Evolutionary conservation across 1,284 basidiomycete species (phyloP).

Genomic region (Leccinum angustisporum): DNA sequence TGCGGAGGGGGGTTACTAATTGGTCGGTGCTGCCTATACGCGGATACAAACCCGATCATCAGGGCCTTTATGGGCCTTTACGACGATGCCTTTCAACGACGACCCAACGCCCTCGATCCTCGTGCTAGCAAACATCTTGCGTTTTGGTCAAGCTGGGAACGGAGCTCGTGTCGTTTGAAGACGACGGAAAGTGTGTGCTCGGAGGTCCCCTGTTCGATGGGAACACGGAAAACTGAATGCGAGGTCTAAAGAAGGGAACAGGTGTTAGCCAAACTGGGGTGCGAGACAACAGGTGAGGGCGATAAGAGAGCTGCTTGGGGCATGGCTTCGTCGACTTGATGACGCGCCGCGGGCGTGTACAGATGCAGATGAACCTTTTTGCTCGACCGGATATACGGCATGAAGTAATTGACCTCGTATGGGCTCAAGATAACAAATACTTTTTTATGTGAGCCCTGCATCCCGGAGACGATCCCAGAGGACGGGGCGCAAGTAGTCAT

Average conservation of each 20-base stretch:
- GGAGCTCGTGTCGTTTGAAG: constrained; percentile 27
- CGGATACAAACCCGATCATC: constrained; percentile 19
- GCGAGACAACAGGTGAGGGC: too few species aligned
- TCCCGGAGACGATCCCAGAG: too few species aligned
- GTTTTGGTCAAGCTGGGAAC: constrained; percentile 34
- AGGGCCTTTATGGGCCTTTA: constrained; percentile 5
- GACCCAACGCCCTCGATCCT: constrained; percentile 33
- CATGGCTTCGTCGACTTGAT: not conserved
- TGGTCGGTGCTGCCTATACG: not conserved
- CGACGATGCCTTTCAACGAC: not conserved
- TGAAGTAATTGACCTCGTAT: too few species aligned
- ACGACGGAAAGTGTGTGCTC: constrained; percentile 27
- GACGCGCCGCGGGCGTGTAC: not conserved
- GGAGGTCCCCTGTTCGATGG: not conserved
- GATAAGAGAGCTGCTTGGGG: not conserved
- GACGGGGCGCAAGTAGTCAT: too few species aligned
- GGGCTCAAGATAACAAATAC: too few species aligned
- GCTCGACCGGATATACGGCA: too few species aligned
- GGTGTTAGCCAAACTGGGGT: too few species aligned
- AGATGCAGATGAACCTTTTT: not conserved
- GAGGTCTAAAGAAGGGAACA: too few species aligned
- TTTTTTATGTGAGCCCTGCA: too few species aligned
- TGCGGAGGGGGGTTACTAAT: too few species aligned
- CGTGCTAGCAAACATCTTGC: constrained; percentile 31
- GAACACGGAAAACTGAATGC: too few species aligned